Conservation (phyloP, 1,284 basidiomycete genomes). For the Boletus semigastroideus region DNA sequence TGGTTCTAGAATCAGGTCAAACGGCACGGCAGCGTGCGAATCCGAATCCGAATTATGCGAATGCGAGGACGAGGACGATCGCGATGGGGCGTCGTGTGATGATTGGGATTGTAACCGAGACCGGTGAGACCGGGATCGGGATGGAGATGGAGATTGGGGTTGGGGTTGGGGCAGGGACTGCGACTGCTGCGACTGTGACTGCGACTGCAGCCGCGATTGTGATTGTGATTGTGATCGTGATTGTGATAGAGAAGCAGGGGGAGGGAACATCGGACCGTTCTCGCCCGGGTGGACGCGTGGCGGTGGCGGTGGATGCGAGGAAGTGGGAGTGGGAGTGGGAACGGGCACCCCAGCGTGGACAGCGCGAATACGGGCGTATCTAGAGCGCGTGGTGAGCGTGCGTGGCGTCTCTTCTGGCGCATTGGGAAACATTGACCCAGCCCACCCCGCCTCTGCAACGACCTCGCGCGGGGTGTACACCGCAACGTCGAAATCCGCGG, state of each 20-base stretch:
- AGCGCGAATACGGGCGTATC: constrained; percentile 55
- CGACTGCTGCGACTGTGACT: background rate
- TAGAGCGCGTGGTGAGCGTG: constrained; percentile 36
- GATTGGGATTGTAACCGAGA: background rate
- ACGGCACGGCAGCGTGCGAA: constrained; percentile 35
- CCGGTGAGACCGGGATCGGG: no score
- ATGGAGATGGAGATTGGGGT: no score
- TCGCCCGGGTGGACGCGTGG: constrained; percentile 33
- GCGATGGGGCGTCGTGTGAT: no score
- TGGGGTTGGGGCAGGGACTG: background rate
- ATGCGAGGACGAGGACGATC: no score
- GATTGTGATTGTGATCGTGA: no score
- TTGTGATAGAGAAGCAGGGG: no score
- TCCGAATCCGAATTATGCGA: no score
- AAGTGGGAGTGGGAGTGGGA: no score
- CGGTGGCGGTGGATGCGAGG: constrained; percentile 2
- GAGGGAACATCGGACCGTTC: no score
- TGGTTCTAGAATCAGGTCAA: constrained; percentile 58
- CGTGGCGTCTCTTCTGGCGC: background rate
- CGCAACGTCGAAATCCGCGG: constrained; percentile 44
- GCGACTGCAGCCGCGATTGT: background rate
- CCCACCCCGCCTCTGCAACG: background rate
- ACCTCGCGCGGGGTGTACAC: constrained; percentile 37
- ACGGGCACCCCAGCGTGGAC: constrained; percentile 46
- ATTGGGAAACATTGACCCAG: background rate